Base-by-base conservation (phyloP, 2,329 filamentous ascomycete genomes). In the Lasiodiplodia citricola region DNA sequence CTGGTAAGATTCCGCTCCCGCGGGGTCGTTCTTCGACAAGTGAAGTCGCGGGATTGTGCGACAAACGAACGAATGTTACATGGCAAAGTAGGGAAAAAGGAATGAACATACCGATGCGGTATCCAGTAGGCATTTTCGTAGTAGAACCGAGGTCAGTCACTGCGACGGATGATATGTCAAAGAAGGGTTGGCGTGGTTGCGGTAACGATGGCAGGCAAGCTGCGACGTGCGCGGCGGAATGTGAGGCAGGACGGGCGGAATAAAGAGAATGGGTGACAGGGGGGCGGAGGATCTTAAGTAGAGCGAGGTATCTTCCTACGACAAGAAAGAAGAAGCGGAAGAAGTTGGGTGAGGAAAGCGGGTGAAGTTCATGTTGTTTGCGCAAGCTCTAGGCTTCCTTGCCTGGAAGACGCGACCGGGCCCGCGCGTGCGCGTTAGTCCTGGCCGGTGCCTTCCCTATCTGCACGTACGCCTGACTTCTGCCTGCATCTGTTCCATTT, bases 71-170 rank as follows among this genome's bases (percentile, higher is more conserved):
- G 11, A 3, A n/a, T 7, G n/a, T 35, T 51, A 10, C 4, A 25
- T n/a, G n/a, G 14, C 35, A 47, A 47, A 18, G 60, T 25, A n/a
- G 16, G 65, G 58, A 47, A 21, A 56, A 56, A 35, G 16, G 44
- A 62, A 18, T 5, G 23, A n/a, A 35, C 64, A 63, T 63, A 70
- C 68, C 65, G 62, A 70, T 51, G 23, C 51, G 51, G 38, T 70
- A 70, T 28, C 38, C 51, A 52, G 68, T 64, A 50, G 65, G 68
- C 68, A 70, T 70, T 47, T 16, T 69, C 38, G 68, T 54, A 44
- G 60, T 28, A 41, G 14, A 57, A 55, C 41, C 35, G 44, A 25
- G 56, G 60, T 54, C 13, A 7, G 28, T 37, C 10, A 16, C 41
- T 52, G 31, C 28, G 44, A 50, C 52, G 28, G 28, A n/a, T 52